Evolutionary conservation across 2,329 filamentous ascomycete species (phyloP).

Genomic region (Phoma sp.): DNA sequence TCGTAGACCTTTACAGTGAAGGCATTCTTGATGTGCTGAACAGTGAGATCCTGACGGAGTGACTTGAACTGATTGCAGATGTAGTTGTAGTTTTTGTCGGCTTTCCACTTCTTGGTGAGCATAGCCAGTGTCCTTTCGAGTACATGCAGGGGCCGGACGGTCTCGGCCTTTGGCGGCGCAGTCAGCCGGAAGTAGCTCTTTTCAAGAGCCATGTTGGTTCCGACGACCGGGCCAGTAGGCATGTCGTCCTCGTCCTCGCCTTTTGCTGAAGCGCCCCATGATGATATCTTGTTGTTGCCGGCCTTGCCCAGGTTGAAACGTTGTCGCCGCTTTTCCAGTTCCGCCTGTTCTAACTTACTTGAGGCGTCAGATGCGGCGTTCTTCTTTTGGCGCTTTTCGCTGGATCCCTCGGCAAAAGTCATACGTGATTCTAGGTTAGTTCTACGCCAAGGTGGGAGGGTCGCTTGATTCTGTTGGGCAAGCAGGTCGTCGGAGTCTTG

Average conservation of each 20-base stretch:
- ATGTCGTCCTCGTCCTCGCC: slow-evolving; percentile 58
- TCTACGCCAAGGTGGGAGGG: slow-evolving; percentile 74
- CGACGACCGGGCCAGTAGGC: slow-evolving; percentile 74
- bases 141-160: slow-evolving; percentile 82
- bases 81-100: slow-evolving; percentile 92
- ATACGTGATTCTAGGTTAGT: slow-evolving; percentile 78
- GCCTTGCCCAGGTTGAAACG: slow-evolving; percentile 72
- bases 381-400: slow-evolving; percentile 57
- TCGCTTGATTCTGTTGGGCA: slow-evolving; percentile 58
- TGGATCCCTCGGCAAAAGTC: slow-evolving; percentile 61
- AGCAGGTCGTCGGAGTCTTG: slow-evolving; percentile 59
- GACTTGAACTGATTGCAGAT: slow-evolving; percentile 99
- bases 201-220: slow-evolving; percentile 82
- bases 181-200: slow-evolving; percentile 96
- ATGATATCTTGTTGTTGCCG: slow-evolving; percentile 62
- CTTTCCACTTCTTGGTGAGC: slow-evolving; percentile 92
- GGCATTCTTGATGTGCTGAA: slow-evolving; percentile 94
- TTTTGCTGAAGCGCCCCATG: slow-evolving; percentile 53
- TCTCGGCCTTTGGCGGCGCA: slow-evolving; percentile 83
- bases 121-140: slow-evolving; percentile 85
- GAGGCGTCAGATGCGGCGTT: slow-evolving; percentile 58
- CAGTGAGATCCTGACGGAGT: slow-evolving; percentile 94
- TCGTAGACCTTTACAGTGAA: slow-evolving; percentile 98
- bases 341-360: slow-evolving; percentile 91
- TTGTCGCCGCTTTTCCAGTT: slow-evolving; percentile 85